These are phyloP conservation scores for Plasmodium falciparum DNA, from an alignment of 169 alveolate genomes.

Conservation along the genomic window DNA sequence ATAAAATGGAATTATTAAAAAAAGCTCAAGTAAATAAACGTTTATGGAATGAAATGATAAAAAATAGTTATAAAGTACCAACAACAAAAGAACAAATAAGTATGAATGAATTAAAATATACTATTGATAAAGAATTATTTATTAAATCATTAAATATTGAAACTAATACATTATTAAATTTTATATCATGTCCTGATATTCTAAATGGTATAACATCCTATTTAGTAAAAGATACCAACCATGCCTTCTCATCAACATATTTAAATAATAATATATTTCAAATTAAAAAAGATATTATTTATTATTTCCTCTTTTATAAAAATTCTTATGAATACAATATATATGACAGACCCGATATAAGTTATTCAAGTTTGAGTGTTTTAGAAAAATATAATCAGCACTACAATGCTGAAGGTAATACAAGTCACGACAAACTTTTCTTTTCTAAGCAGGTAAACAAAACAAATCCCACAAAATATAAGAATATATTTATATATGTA, in stretches of 20 bases:
- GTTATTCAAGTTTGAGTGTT: slow-evolving; percentile 57
- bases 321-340: slow-evolving; percentile 28
- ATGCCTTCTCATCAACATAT: slow-evolving; percentile 34
- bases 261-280: slow-evolving; percentile 42
- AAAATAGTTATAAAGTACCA: slow-evolving; percentile 64
- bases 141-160: slow-evolving; percentile 63
- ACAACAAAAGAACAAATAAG: slow-evolving; percentile 66
- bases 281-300: slow-evolving; percentile 56
- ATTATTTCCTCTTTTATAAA: slow-evolving; percentile 59
- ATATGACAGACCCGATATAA: slow-evolving; percentile 62
- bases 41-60: slow-evolving; percentile 45
- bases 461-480: background rate
- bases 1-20: slow-evolving; percentile 60
- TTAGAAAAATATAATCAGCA: slow-evolving; percentile 53
- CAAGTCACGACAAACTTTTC: slow-evolving; percentile 22
- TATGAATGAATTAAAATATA: slow-evolving; percentile 38
- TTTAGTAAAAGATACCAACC: slow-evolving; percentile 43
- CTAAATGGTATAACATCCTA: slow-evolving; percentile 69
- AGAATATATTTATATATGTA: no score
- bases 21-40: slow-evolving; percentile 57
- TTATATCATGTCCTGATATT: slow-evolving; percentile 62
- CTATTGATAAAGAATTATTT: slow-evolving; percentile 68
- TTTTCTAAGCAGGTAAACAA: slow-evolving; percentile 35
- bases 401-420: background rate
- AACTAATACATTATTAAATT: slow-evolving; percentile 54